These are phyloP conservation scores for Linum tenue DNA, from an alignment of 345 rosid species.

Conservation along the genomic window DNA sequence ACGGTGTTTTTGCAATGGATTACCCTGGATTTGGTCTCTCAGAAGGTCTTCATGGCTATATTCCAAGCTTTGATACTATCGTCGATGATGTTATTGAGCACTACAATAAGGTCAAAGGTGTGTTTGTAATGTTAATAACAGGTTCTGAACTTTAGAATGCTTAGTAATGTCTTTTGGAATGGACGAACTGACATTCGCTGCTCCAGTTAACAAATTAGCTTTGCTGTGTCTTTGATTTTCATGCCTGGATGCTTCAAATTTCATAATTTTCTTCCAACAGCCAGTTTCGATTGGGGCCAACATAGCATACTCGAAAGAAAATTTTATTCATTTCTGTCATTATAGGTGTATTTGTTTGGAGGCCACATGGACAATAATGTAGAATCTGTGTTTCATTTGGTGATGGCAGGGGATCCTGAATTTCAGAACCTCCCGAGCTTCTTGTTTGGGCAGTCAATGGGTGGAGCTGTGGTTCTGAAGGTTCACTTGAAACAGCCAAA, in stretches of 20 bases:
- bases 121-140: neutral
- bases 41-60: slow-evolving; percentile 81
- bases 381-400: neutral
- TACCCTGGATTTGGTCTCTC: slow-evolving; percentile 94
- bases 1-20: slow-evolving; percentile 88
- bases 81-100: slow-evolving; percentile 83
- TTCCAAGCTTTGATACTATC: slow-evolving; percentile 64
- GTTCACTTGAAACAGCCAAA: slow-evolving; percentile 76
- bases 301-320: too few relatives aligned
- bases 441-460: slow-evolving; percentile 91
- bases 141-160: too few relatives aligned
- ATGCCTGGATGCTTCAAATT: too few relatives aligned
- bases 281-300: too few relatives aligned
- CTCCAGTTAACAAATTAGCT: too few relatives aligned
- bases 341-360: neutral
- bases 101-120: slow-evolving; percentile 77
- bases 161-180: neutral
- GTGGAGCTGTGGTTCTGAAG: slow-evolving; percentile 93
- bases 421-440: slow-evolving; percentile 53
- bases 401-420: slow-evolving; percentile 31
- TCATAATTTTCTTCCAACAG: too few relatives aligned
- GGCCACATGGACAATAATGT: too few relatives aligned
- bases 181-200: neutral
- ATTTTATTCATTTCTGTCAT: neutral
- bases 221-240: too few relatives aligned